Evolutionary conservation across 2,329 filamentous ascomycete species (phyloP), one percentile per base, ranked within the genome.

Genomic region (Fusarium acutatum): DNA sequence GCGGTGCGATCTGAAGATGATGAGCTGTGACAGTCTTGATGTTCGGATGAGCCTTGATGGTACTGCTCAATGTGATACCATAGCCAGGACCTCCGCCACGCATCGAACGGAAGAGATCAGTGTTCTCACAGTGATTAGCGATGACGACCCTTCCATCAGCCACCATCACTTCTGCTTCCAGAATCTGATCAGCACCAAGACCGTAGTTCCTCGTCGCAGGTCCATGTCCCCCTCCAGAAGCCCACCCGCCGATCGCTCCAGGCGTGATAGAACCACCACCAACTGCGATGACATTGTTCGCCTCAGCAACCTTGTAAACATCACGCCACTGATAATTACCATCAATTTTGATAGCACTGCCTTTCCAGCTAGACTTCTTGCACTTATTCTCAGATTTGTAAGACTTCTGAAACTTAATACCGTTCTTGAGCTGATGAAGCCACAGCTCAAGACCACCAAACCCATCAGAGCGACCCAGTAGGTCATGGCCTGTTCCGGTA

Each of bases 171-270:
- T 73, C 44, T 0, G 71, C 71, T 12, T 73, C 71, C 0, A 73
- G 71, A 2, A 73, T 73, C 24, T 73, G 71, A 7, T 73, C 71
- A 4, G 71, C 66, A 0, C 71, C 71, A 2, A 73, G 71, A 1
- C 71, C 71, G 26, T 73, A 73, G 17, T 73, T 73, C 7, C 71
- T 73, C 15, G 71, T 54, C 2, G 71, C 71, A 18, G 71, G 71
- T 3, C 71, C 71, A 28, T 73, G 71, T 0, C 71, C 71, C 3
- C 71, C 71, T 17, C 71, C 71, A 1, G 71, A 73, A 28, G 70
- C 70, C 44, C 59, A 73, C 3, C 71, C 71, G 4, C 71, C 71
- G 0, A 73, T 73, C 8, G 71, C 71, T 43, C 71, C 70, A 4
- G 71, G 71, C 3, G 71, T 58, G 15, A 73, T 40, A 10, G 71